These are phyloP conservation scores for Alternaria brassicae DNA, from an alignment of 2,329 filamentous ascomycete genomes.

Conservation along the genomic window DNA sequence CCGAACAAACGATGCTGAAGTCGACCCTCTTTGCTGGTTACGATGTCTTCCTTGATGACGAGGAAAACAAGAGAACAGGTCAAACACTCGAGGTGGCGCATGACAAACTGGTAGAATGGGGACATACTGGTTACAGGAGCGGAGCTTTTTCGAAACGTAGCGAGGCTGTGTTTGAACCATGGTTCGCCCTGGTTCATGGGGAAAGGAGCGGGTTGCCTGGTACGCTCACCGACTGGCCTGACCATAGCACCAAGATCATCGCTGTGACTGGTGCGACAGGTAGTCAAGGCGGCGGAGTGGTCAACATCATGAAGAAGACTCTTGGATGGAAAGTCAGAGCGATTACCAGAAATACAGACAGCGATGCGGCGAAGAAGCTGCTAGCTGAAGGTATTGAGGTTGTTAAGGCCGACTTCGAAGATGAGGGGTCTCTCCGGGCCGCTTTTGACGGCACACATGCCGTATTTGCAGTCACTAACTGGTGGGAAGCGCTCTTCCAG, in stretches of 20 bases:
- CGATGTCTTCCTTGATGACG: conserved; percentile 53
- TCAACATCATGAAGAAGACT: conserved; percentile 34
- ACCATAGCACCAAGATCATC: conserved; percentile 26
- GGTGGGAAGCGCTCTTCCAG: conserved; percentile 47
- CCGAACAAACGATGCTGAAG: conserved; percentile 47
- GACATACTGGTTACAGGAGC: conserved; percentile 50
- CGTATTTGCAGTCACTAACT: conserved; percentile 54
- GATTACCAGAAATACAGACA: conserved; percentile 28
- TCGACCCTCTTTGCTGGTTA: conserved; percentile 56
- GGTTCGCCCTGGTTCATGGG: conserved; percentile 55
- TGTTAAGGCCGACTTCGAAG: conserved; percentile 30
- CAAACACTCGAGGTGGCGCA: conserved; percentile 55
- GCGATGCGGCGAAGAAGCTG: conserved; percentile 32
- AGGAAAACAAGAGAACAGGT: conserved; percentile 50
- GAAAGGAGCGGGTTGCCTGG: conserved; percentile 53
- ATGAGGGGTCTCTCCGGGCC: conserved; percentile 24
- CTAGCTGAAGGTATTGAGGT: conserved; percentile 29
- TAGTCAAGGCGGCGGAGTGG: conserved; percentile 36
- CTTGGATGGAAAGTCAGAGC: conserved; percentile 35
- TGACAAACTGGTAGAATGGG: conserved; percentile 49
- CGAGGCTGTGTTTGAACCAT: conserved; percentile 57
- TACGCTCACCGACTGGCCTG: conserved; percentile 40
- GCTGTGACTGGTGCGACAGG: conserved; percentile 41
- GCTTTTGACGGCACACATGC: conserved; percentile 32
- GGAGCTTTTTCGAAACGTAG: conserved; percentile 53